These are phyloP conservation scores for Penicillium desertorum DNA, from an alignment of 495 filamentous ascomycete species.

Conservation along the genomic window DNA sequence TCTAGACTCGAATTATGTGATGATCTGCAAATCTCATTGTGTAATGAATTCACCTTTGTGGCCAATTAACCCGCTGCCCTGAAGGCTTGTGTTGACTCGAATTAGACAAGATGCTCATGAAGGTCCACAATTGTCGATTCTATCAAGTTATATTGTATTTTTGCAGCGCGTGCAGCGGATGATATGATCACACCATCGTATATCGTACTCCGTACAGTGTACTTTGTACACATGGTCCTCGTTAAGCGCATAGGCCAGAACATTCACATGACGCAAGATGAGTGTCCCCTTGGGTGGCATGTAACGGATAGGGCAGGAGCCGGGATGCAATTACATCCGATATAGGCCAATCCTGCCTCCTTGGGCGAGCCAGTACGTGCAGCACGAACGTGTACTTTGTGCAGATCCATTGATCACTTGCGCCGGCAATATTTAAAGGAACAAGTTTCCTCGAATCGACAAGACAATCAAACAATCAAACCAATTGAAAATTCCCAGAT, in stretches of 20 bases:
- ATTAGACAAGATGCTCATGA: background rate
- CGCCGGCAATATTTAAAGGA: constrained; percentile 1
- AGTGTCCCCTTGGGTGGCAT: background rate
- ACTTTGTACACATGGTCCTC: background rate
- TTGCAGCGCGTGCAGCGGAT: background rate
- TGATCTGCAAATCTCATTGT: constrained; percentile 4
- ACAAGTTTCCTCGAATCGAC: background rate
- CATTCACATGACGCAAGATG: constrained; percentile 11
- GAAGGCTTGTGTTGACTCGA: background rate
- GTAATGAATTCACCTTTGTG: constrained; percentile 1
- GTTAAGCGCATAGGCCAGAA: background rate
- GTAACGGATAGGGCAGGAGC: background rate
- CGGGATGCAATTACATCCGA: background rate
- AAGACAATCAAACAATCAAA: background rate
- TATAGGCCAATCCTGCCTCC: background rate
- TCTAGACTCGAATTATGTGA: background rate
- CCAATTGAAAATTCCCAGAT: background rate
- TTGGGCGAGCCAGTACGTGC: background rate
- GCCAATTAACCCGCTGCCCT: background rate
- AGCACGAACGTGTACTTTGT: background rate
- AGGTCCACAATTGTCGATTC: background rate
- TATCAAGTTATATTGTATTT: background rate
- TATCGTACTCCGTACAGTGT: background rate
- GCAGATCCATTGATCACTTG: background rate
- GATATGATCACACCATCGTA: constrained; percentile 9